Evolutionary conservation across 306 rosid species (phyloP), one percentile per base, ranked within the genome.

Genomic region (Echinosophora koreensis): DNA sequence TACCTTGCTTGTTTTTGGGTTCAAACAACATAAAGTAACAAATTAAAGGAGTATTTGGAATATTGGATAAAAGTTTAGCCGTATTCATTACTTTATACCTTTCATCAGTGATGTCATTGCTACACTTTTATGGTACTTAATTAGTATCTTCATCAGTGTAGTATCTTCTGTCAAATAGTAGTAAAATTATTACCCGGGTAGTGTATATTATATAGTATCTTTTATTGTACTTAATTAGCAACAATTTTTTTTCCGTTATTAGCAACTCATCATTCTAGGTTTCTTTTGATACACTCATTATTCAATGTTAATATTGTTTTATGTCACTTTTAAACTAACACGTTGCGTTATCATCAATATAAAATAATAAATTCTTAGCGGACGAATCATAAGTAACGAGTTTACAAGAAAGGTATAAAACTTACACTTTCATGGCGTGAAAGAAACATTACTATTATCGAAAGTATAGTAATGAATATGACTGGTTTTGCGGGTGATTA

Each of bases 1-100:
- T 87, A 80, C 93, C 90, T 89, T 91, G 86, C 96, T 91, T 91
- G 82, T 65, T 39, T 28, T 60, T 66, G 71, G 83, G 89, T 79
- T 82, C 82, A 39, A 34, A 64, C 22, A 38, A 16, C 38, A 55
- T 16, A 69, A 80, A 71, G 73, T 75, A 66, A 42, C 35, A 63
- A n/a, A n/a, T n/a, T n/a, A n/a, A 41, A 66, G 54, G 41, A 71
- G 71, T 51, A 69, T 80, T 50, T 81, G 55, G 60, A 66, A 73
- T 77, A 47, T 69, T 52, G 51, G 72, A 80, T 68, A 69, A 84
- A 70, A 82, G 50, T 51, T 47, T 52, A 42, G 54, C 59, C 42
- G 57, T 60, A 34, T 3, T 17, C 2, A 13, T 34, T 10, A 5
- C 35, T 27, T 60, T 74, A 54, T 62, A 69, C 67, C 74, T 76